phyloP scores from a whole-genome alignment of 2,329 filamentous ascomycete species.

The Talaromyces islandicus region DNA sequence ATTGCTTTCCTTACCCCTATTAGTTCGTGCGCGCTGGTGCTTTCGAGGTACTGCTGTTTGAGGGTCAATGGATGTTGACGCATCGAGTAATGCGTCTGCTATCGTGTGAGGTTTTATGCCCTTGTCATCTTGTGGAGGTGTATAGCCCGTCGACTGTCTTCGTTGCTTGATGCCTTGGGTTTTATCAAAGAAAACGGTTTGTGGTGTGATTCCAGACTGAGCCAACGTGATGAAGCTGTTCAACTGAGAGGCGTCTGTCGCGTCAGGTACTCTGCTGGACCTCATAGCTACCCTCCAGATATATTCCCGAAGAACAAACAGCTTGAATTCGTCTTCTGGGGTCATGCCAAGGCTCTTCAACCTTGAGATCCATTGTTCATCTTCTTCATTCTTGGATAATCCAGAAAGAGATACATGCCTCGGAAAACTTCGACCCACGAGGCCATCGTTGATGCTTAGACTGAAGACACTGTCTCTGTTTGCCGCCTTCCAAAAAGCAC shows the following conservation, averaged over 20 bases:
- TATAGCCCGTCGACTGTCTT: slow-evolving; percentile 19
- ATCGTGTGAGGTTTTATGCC: slow-evolving; percentile 64
- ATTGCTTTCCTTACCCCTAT: slow-evolving; percentile 29
- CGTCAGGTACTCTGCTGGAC: slow-evolving; percentile 50
- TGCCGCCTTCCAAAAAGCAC: slow-evolving; percentile 79
- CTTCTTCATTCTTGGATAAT: slow-evolving; percentile 76
- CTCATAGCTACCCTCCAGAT: slow-evolving; percentile 79
- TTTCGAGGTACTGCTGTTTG: slow-evolving; percentile 43
- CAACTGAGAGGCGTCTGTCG: slow-evolving; percentile 39
- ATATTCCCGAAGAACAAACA: slow-evolving; percentile 80
- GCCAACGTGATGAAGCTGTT: slow-evolving; percentile 70
- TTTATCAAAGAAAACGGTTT: slow-evolving; percentile 91
- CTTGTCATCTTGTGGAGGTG: slow-evolving; percentile 24
- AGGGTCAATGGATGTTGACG: slow-evolving; percentile 80
- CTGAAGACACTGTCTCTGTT: slow-evolving; percentile 66
- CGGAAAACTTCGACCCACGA: slow-evolving; percentile 50
- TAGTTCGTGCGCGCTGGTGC: slow-evolving; percentile 34
- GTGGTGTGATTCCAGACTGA: slow-evolving; percentile 69
- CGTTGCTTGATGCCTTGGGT: slow-evolving; percentile 48
- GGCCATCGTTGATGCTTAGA: slow-evolving; percentile 40
- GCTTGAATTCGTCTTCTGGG: slow-evolving; percentile 79
- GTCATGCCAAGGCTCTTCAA: slow-evolving; percentile 77
- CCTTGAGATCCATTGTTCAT: slow-evolving; percentile 86
- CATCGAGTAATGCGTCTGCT: slow-evolving; percentile 83
- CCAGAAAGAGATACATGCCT: slow-evolving; percentile 55